Evolutionary conservation across 1,284 basidiomycete genomes (phyloP), one percentile per base, ranked within the genome.

Genomic region (Ustilago xerochloae): DNA sequence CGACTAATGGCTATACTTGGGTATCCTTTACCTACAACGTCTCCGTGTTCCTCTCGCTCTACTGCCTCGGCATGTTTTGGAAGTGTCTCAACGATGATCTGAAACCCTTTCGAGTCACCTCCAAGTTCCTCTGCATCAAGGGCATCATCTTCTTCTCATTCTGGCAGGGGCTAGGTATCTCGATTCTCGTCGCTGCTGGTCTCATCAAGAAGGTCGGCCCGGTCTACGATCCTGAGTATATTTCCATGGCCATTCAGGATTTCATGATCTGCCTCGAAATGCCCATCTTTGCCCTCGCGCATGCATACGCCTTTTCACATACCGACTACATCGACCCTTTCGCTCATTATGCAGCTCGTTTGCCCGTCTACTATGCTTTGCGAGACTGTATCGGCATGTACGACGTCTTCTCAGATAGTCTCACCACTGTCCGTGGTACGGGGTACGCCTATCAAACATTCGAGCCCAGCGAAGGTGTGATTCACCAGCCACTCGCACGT

Each of bases 371-470:
- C 47, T 83, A 94, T 82, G 96, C 97, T 0, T 87, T 95, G 69
- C 88, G 92, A 3, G 96, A 99, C 58, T 77, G 79, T 30, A 74
- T 82, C 16, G 93, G 94, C 1, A 74, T 91, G 56, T 90, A 90
- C 71, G 97, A 99, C 81, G 92, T 99, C 32, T 86, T 93, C 57
- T 90, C 93, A 78, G 96, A 99, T 84, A 89, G 89, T 13, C 90
- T 92, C 71, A 87, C 90, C 13, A 99, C 96, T 0, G 87, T 97
- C 9, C 88, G 89, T 16, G 96, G 96, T 2, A 89, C 92, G 72
- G 93, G 94, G 1, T 94, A 98, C 87, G 92, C 93, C 51, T 99
- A 99, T 85, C 91, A 94, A 61, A 92, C 92, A 36, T 98, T 96
- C 82, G 96, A 99, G 82, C 95, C 96, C 1, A 93, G 92, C 36